Evolutionary conservation across 2,329 filamentous ascomycete species (phyloP), one percentile per base, ranked within the genome.

Genomic region (Basipetospora chlamydospora): DNA sequence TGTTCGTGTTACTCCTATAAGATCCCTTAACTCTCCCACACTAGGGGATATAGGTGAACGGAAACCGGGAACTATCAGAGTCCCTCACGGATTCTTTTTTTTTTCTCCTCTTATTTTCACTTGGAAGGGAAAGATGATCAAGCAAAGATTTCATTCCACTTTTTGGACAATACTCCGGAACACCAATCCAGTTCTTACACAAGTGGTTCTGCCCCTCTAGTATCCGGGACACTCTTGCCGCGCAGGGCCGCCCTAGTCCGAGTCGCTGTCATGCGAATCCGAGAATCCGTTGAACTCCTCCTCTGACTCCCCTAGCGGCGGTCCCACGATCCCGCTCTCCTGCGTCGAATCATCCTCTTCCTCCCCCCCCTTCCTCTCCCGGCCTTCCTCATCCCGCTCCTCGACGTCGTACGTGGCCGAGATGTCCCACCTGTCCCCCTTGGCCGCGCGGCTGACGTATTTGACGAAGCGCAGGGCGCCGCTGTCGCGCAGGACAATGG

Each of bases 391-490:
- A 0, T 58, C 63, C 2, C 69, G 67, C 26, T 73, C 69, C 43
- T 70, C 69, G 22, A 94, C 78, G 17, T 79, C 83, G 54, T 82
- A 84, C 23, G 76, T 75, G 1, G 77, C 90, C 32, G 75, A 79
- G 34, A 96, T 67, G 59, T 98, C 90, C 85, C 87, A 96, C 29
- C 90, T 70, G 58, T 96, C 90, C 1, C 90, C 90, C 50, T 73
- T 73, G 6, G 90, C 90, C 35, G 69, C 73, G 41, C 67, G 67
- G 57, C 81, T 92, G 16, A 98, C 80, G 55, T 96, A 98, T 64
- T 96, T 98, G 50, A 96, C 86, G 53, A 98, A 98, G 54, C 84
- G 79, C 51, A 98, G 65, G 11, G 81, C 80, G 11, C 84, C 87
- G 46, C 73, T 76, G 53, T 98, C 90, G 40, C 90, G 72, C 46